Conservation (phyloP, 495 filamentous ascomycete species). For the Penicillium simplicissimum region DNA sequence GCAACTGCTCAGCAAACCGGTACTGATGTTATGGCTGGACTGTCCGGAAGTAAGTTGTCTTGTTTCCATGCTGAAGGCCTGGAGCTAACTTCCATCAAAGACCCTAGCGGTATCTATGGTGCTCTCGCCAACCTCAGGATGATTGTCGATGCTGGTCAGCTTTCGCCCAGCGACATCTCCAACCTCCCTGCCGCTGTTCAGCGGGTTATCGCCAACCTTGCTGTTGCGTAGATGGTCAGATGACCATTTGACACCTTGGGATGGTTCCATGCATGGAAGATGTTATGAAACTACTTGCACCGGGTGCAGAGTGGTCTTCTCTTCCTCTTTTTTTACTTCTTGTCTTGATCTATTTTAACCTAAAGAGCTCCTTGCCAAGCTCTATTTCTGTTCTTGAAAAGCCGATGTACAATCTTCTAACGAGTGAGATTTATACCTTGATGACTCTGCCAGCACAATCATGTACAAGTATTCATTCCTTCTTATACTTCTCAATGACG, state of each 20-base stretch:
- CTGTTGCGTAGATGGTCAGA: slow-evolving; percentile 10
- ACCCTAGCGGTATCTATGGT: slow-evolving; percentile 22
- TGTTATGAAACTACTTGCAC: slow-evolving; percentile 14
- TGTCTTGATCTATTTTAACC: slow-evolving; percentile 9
- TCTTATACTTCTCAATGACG: not conserved
- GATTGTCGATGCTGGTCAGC: slow-evolving; percentile 14
- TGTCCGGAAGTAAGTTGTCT: slow-evolving; percentile 22
- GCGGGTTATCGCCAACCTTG: slow-evolving; percentile 17
- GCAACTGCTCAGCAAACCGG: slow-evolving; percentile 12
- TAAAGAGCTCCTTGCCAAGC: not conserved
- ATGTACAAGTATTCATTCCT: not conserved
- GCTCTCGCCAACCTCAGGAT: slow-evolving; percentile 21
- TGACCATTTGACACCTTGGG: not conserved
- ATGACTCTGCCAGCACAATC: slow-evolving; percentile 3
- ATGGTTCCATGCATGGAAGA: slow-evolving; percentile 13
- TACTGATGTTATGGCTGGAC: slow-evolving; percentile 14
- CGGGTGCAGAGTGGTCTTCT: not conserved
- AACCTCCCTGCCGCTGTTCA: slow-evolving; percentile 21
- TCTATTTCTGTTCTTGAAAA: not conserved
- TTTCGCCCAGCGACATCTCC: slow-evolving; percentile 18
- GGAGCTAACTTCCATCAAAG: slow-evolving; percentile 5
- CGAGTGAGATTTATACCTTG: slow-evolving; percentile 11
- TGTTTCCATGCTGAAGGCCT: not conserved
- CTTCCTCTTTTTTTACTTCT: slow-evolving; percentile 4
- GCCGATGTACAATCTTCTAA: slow-evolving; percentile 19